Conservation (phyloP, 129 eudicot genomes). For the Centella asiatica region DNA sequence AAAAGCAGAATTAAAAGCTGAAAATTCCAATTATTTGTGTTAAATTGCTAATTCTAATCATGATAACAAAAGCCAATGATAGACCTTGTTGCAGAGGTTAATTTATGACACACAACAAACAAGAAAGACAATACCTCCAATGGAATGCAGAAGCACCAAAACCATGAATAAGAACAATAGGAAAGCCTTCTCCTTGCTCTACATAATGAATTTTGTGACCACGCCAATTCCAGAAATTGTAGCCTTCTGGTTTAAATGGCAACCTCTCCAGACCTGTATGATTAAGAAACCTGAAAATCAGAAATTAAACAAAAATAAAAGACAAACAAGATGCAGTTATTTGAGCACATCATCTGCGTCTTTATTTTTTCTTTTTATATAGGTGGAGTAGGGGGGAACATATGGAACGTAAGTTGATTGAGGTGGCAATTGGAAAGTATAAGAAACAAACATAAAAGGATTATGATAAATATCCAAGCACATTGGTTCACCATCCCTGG, state of each 20-base stretch:
- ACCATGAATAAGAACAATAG: constrained; percentile 91
- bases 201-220: constrained; percentile 92
- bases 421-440: too few relatives aligned
- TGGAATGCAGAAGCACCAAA: constrained; percentile 99
- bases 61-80: background rate
- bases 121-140: constrained; percentile 60
- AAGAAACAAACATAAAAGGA: too few relatives aligned
- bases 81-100: constrained; percentile 10
- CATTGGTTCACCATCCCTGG: too few relatives aligned
- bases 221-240: constrained; percentile 83
- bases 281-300: too few relatives aligned
- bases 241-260: constrained; percentile 82
- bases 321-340: constrained; percentile 6
- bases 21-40: too few relatives aligned
- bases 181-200: constrained; percentile 78
- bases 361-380: too few relatives aligned
- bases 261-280: constrained; percentile 64
- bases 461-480: too few relatives aligned
- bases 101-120: background rate
- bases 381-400: too few relatives aligned
- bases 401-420: too few relatives aligned
- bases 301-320: too few relatives aligned
- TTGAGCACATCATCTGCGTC: background rate
- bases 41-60: too few relatives aligned
- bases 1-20: background rate